Evolutionary conservation across 2,329 filamentous ascomycete genomes (phyloP).

Genomic region (Coniochaeta hoffmannii): DNA sequence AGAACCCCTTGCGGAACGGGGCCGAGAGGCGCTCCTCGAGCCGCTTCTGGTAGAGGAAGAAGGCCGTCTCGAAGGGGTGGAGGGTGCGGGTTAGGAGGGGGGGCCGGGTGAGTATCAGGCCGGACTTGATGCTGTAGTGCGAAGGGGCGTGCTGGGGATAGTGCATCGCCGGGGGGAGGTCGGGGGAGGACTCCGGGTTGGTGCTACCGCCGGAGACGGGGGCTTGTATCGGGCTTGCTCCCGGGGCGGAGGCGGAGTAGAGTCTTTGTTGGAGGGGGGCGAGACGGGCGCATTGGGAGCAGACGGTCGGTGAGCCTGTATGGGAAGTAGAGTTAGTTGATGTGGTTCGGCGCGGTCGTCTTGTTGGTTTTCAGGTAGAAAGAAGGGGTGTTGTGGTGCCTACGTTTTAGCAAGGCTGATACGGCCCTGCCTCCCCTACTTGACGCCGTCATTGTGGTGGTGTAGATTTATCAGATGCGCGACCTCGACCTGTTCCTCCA

Average conservation of each 20-base stretch:
- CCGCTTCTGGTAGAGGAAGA: slow-evolving; percentile 94
- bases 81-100: slow-evolving; percentile 80
- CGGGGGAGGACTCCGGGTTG: background rate
- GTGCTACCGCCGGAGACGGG: slow-evolving; percentile 19
- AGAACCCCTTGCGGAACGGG: slow-evolving; percentile 85
- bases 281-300: slow-evolving; percentile 26
- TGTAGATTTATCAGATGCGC: slow-evolving; percentile 2
- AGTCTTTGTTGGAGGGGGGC: slow-evolving; percentile 16
- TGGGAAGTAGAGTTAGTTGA: background rate
- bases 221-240: slow-evolving; percentile 14
- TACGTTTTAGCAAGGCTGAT: slow-evolving; percentile 43
- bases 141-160: slow-evolving; percentile 11
- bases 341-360: background rate
- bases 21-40: slow-evolving; percentile 86
- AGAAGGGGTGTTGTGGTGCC: slow-evolving; percentile 2
- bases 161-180: slow-evolving; percentile 21
- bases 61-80: slow-evolving; percentile 83
- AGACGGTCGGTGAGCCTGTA: slow-evolving; percentile 20
- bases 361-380: background rate
- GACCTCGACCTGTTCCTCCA: background rate
- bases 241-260: slow-evolving; percentile 25
- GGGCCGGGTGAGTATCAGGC: slow-evolving; percentile 79
- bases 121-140: slow-evolving; percentile 46
- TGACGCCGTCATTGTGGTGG: slow-evolving; percentile 42
- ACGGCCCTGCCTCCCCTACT: slow-evolving; percentile 48